Percentiles rank a stretch among this genome's conserved stretches.
phyloP scores from a whole-genome alignment of 257 asterid genomes.

The Capsicum chinense region DNA sequence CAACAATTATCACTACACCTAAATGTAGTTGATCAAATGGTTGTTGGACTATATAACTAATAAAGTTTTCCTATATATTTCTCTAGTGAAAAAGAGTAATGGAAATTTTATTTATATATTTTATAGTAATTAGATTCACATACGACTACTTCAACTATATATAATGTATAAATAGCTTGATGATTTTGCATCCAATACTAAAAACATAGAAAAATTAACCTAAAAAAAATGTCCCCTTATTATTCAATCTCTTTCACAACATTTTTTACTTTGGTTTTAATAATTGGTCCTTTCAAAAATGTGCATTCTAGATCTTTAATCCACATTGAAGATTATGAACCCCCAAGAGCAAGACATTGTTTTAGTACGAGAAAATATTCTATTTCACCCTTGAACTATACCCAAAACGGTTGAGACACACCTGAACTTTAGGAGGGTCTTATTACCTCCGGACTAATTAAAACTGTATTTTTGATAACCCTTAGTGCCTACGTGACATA shows the following conservation, averaged over 20 bases:
- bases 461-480: too few relatives aligned
- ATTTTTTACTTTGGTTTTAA: conserved; percentile 2
- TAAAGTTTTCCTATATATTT: too few relatives aligned
- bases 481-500: too few relatives aligned
- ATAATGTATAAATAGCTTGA: not conserved
- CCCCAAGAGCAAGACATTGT: conserved; percentile 18
- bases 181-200: not conserved
- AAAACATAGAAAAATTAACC: not conserved
- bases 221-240: not conserved
- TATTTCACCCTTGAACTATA: not conserved
- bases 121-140: not conserved
- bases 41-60: not conserved
- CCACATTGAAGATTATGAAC: not conserved
- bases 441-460: too few relatives aligned
- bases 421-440: too few relatives aligned
- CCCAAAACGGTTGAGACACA: too few relatives aligned
- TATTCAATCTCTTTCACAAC: not conserved
- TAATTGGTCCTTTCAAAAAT: not conserved
- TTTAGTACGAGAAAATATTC: not conserved
- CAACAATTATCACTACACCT: too few relatives aligned
- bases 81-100: too few relatives aligned
- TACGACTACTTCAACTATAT: not conserved
- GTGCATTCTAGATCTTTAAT: not conserved
- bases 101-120: not conserved
- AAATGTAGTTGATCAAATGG: not conserved